A percentile compares a stretch with the other conserved stretches of the same genome.
Conservation (phyloP, 208 protist species). For the Acanthamoeba triangularis region DNA sequence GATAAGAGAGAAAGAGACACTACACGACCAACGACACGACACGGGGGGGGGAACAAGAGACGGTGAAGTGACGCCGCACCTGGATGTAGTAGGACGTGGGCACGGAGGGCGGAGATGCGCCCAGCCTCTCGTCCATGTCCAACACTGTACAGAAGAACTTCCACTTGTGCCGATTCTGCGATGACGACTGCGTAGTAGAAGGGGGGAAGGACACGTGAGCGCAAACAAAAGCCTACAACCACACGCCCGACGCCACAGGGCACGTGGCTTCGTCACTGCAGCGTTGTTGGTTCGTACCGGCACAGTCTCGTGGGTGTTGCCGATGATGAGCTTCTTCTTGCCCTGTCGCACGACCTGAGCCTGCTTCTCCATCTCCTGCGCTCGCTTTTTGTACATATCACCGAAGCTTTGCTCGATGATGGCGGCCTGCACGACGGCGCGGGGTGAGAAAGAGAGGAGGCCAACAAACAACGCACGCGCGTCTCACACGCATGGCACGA, state of each 20-base stretch:
- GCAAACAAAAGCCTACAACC: no score
- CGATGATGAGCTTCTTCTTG: conserved; percentile 75
- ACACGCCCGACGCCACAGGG: background rate
- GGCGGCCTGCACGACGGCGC: background rate
- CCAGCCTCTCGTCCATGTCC: conserved; percentile 55
- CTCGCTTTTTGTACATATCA: conserved; percentile 31
- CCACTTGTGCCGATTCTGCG: conserved; percentile 69
- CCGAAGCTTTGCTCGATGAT: conserved; percentile 62
- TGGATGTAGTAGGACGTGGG: conserved; percentile 45
- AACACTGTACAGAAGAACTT: conserved; percentile 71
- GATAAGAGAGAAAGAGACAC: no score
- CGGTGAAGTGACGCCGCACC: background rate
- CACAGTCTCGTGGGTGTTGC: conserved; percentile 56
- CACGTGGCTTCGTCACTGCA: background rate
- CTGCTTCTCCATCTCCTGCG: conserved; percentile 53
- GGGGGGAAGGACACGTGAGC: background rate
- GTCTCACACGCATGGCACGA: background rate
- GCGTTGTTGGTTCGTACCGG: background rate
- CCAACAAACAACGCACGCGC: background rate
- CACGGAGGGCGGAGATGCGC: background rate
- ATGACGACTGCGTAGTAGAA: background rate
- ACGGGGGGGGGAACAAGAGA: background rate
- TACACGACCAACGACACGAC: background rate
- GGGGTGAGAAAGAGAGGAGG: no score
- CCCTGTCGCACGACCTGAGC: background rate